These are phyloP conservation scores for Rosa hybrid DNA, from an alignment of 331 rosid species.

Conservation along the genomic window DNA sequence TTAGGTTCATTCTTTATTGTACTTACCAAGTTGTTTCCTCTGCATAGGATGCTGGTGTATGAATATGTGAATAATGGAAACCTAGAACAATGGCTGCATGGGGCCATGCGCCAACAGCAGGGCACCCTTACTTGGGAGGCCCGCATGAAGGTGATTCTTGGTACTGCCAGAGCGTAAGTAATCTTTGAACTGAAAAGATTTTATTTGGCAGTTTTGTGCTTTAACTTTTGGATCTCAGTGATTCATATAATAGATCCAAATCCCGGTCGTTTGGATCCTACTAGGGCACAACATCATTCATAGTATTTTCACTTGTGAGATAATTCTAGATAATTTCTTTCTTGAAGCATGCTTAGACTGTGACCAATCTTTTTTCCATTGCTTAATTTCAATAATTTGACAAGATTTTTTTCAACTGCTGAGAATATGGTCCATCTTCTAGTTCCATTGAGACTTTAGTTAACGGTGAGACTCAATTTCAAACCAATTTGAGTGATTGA, in stretches of 20 bases:
- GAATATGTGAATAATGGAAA: constrained; percentile 97
- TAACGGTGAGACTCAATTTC: background rate
- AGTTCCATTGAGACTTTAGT: background rate
- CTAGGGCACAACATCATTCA: background rate
- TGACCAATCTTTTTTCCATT: background rate
- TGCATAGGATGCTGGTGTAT: constrained; percentile 83
- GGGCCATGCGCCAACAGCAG: constrained; percentile 71
- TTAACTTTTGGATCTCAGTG: background rate
- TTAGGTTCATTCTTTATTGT: background rate
- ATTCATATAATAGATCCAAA: background rate
- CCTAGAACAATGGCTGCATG: constrained; percentile 96
- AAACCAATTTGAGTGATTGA: background rate
- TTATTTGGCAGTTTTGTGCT: background rate
- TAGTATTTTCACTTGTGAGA: background rate
- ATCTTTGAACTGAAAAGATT: constrained; percentile 17
- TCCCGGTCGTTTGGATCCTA: background rate
- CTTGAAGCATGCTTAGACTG: background rate
- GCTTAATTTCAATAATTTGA: background rate
- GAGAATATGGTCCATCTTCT: background rate
- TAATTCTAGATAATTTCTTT: background rate
- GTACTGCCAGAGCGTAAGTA: constrained; percentile 98
- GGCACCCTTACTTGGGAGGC: constrained; percentile 91
- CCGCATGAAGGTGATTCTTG: constrained; percentile 86
- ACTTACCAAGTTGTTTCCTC: constrained; percentile 28
- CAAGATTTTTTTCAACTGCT: background rate